Percentiles rank a stretch among this genome's conserved stretches.
phyloP scores from a whole-genome alignment of 148 eudicot genomes.

The Vaccinium myrtillus region DNA sequence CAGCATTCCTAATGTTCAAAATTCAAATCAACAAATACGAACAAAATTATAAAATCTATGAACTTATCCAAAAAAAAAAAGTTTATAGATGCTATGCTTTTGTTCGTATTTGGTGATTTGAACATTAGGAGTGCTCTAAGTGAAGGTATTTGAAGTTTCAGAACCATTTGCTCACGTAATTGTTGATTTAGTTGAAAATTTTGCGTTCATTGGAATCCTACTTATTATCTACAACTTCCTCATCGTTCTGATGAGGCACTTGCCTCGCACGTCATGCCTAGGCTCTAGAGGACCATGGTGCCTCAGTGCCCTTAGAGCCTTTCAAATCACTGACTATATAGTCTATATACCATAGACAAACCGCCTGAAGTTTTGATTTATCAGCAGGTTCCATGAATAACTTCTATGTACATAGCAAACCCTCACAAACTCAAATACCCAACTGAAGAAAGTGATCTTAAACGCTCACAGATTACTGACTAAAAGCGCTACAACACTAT shows the following conservation, averaged over 20 bases:
- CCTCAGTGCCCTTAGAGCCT: background rate
- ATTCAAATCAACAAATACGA: too few species aligned
- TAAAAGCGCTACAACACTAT: background rate
- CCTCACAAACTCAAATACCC: background rate
- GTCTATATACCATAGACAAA: background rate
- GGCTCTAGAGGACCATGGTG: background rate
- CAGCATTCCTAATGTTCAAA: too few species aligned
- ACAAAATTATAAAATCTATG: too few species aligned
- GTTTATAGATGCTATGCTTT: background rate
- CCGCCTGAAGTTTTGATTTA: background rate
- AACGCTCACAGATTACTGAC: background rate
- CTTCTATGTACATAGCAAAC: background rate
- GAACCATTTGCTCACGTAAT: background rate
- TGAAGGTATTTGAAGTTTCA: background rate
- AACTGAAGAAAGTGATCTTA: background rate
- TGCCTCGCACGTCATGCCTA: background rate
- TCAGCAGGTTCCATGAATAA: background rate
- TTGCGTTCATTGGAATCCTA: background rate
- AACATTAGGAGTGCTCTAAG: background rate
- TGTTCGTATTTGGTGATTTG: background rate
- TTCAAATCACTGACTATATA: background rate
- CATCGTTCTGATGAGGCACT: background rate
- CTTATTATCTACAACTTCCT: background rate
- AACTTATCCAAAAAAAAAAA: too few species aligned
- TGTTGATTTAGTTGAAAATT: background rate